Evolutionary conservation across 345 rosid species (phyloP).

Genomic region (Mallotus nudiflorus): DNA sequence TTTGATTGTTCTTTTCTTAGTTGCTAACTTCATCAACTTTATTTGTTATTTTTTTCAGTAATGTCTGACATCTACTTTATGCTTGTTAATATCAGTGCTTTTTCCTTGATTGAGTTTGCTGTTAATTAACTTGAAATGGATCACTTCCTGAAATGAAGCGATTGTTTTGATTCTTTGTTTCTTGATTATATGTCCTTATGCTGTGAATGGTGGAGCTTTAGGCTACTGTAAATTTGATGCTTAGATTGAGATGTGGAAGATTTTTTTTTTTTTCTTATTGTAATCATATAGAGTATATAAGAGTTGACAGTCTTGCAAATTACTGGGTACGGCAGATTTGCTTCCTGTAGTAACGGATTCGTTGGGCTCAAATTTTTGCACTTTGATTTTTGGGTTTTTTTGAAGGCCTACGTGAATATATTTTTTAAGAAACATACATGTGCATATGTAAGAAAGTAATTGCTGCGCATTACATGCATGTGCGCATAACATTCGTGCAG

Average conservation of each 20-base stretch:
- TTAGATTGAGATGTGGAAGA: neutral
- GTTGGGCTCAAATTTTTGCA: neutral
- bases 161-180: neutral
- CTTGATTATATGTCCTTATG: neutral
- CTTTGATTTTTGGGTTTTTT: neutral
- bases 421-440: too few relatives aligned
- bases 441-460: neutral
- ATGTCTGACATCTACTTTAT: neutral
- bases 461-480: neutral
- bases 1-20: neutral
- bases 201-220: neutral
- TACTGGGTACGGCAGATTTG: neutral
- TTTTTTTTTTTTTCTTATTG: too few relatives aligned
- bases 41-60: neutral
- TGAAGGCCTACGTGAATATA: too few relatives aligned
- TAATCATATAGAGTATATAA: neutral
- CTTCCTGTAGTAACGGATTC: neutral
- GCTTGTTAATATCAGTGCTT: neutral
- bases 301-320: neutral
- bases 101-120: neutral
- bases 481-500: neutral
- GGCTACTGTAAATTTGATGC: neutral
- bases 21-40: neutral
- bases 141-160: neutral
- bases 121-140: neutral